phyloP scores from a whole-genome alignment of 176 grass and related monocot species.

The Oryza longistaminata region DNA sequence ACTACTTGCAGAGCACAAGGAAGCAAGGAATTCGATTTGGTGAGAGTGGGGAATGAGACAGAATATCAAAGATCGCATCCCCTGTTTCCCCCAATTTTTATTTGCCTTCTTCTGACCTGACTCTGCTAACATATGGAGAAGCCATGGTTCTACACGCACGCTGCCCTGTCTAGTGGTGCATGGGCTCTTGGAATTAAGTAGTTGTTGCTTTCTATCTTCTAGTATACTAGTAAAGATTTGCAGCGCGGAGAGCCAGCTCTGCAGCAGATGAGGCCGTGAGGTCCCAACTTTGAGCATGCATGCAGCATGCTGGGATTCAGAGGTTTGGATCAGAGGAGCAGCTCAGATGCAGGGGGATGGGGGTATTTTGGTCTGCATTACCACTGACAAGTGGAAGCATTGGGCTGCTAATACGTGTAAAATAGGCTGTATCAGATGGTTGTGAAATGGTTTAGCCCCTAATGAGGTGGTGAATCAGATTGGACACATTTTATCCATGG shows the following conservation, averaged over 20 bases:
- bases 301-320: background rate
- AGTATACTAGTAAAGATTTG: background rate
- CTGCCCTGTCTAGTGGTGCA: background rate
- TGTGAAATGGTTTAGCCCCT: background rate
- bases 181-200: background rate
- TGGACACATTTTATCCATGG: background rate
- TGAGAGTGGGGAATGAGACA: background rate
- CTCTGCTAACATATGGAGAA: background rate
- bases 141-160: slow-evolving; percentile 1
- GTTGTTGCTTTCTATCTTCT: slow-evolving; percentile 3
- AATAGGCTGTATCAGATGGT: background rate
- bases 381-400: background rate
- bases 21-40: background rate
- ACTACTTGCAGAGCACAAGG: background rate
- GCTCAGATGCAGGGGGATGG: background rate
- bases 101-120: background rate
- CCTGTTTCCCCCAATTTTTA: background rate
- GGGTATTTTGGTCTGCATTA: background rate
- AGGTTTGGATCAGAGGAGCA: background rate
- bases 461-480: background rate
- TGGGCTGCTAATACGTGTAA: background rate
- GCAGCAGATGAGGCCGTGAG: background rate
- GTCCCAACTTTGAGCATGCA: background rate
- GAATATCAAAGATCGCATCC: slow-evolving; percentile 9
- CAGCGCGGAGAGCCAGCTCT: background rate